phyloP scores from a whole-genome alignment of 768 basidiomycete species.

The Tulasnella sp. region DNA sequence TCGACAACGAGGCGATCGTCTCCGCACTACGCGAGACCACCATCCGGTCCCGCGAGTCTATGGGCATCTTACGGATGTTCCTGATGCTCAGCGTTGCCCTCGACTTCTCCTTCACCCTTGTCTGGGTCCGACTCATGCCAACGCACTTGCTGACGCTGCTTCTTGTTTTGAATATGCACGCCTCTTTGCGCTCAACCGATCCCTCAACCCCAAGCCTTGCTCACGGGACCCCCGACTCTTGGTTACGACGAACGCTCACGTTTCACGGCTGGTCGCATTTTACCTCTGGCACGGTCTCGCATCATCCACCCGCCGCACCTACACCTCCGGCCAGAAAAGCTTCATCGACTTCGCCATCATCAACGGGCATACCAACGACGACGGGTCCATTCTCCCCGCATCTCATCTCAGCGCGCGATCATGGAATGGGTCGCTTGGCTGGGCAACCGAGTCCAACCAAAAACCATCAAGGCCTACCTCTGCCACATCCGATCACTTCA shows the following conservation, averaged over 20 bases:
- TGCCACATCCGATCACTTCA: slow-evolving; percentile 20
- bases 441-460: slow-evolving; percentile 1
- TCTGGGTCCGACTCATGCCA: slow-evolving; percentile 16
- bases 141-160: no score
- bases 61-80: no score
- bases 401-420: not conserved
- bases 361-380: slow-evolving; percentile 14
- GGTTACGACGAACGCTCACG: slow-evolving; percentile 16
- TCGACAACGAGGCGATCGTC: no score
- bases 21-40: no score
- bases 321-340: slow-evolving; percentile 24
- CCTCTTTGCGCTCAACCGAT: slow-evolving; percentile 21
- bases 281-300: slow-evolving; percentile 26
- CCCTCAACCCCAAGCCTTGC: slow-evolving; percentile 20
- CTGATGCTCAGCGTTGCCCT: slow-evolving; percentile 11
- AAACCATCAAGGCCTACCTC: no score
- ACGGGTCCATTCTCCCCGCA: slow-evolving; percentile 8
- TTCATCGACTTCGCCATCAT: slow-evolving; percentile 23
- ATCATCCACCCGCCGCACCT: slow-evolving; percentile 24
- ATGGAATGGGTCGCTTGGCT: slow-evolving; percentile 20
- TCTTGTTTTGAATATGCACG: no score
- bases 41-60: not conserved
- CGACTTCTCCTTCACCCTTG: slow-evolving; percentile 14
- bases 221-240: slow-evolving; percentile 13
- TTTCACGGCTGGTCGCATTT: slow-evolving; percentile 15